Base-by-base conservation (phyloP, 139 green algal species). In the Chlorella sp. region DNA sequence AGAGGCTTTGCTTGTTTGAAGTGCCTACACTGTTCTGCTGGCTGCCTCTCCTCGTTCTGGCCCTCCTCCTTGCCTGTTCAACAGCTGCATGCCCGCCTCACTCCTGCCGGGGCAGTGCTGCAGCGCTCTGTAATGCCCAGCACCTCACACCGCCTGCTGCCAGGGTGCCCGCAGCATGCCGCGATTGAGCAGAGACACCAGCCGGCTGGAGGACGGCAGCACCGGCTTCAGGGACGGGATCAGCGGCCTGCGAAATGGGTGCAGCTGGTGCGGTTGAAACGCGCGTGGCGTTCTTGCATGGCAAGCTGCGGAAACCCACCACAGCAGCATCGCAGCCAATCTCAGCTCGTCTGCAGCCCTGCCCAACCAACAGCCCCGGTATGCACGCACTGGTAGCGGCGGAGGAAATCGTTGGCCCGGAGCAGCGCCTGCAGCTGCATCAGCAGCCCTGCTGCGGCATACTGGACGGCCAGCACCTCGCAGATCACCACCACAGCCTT, bases 391-490 rank as follows among this genome's bases (percentile, higher is more conserved):
- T 36, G 39, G 57, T 90, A 75, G 11, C 41, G 39, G 7, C 25
- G 3, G 23, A 87, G 63, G 51, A 90, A 90, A 7, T 69, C 34
- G 55, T 80, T 81, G 51, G 81, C 74, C 0, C 82, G 56, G 23
- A 79, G 36, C 32, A 87, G 38, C 0, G 64, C 73, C 3, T 80
- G 44, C n/a, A 82, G 7, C 74, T 90, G 78, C 39, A 87, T 32
- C 64, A 90, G 28, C 30, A 90, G 26, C 26, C 57, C 81, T 0
- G 23, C 44, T 21, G 56, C 6, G 39, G 86, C 81, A 30, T 70
- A 87, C 11, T n/a, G 4, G 16, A 87, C 74, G 17, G 73, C 72
- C 30, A 87, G 32, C 5, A 41, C 41, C 20, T 81, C 36, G 41
- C 28, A 64, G 36, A 65, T 32, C 18, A 74, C 55, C 16, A 80